These are phyloP conservation scores for Gentiana macrophylla DNA, from an alignment of 257 asterid species.

Conservation along the genomic window DNA sequence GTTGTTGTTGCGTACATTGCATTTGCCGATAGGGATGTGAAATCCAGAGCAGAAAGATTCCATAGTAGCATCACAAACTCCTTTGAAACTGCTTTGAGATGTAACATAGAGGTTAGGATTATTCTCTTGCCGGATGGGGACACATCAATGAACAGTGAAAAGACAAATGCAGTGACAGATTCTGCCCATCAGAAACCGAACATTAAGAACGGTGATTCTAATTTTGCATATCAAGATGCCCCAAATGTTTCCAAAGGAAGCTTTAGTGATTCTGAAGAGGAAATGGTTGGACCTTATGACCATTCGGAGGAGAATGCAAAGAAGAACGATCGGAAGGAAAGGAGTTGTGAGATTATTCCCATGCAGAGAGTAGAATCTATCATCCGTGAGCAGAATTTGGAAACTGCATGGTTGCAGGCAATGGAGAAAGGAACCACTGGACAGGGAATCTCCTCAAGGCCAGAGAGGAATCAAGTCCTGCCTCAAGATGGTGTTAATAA, in stretches of 20 bases:
- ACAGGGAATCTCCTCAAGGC: constrained; percentile 44
- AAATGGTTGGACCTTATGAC: constrained; percentile 18
- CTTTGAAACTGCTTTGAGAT: constrained; percentile 61
- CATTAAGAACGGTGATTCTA: constrained; percentile 6
- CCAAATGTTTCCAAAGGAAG: constrained; percentile 21
- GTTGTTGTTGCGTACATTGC: constrained; percentile 73
- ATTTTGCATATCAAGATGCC: constrained; percentile 21
- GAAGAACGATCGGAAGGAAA: constrained; percentile 27
- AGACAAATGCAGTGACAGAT: constrained; percentile 19
- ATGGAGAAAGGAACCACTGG: constrained; percentile 75
- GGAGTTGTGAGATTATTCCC: constrained; percentile 36
- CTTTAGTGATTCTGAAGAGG: constrained; percentile 26
- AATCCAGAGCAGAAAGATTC: constrained; percentile 84
- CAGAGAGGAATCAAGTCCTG: constrained; percentile 82
- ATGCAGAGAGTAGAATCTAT: constrained; percentile 74
- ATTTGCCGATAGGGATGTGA: constrained; percentile 51
- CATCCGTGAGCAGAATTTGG: constrained; percentile 71
- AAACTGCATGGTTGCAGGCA: constrained; percentile 92
- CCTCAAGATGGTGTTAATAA: constrained; percentile 56
- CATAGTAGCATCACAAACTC: constrained; percentile 92
- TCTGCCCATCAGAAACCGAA: constrained; percentile 17
- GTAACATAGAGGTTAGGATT: constrained; percentile 73
- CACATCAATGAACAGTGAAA: constrained; percentile 9
- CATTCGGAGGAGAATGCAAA: constrained; percentile 26
- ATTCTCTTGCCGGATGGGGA: constrained; percentile 36